Conservation (phyloP, 805 yeast species). For the Saccharomyces jurei region DNA sequence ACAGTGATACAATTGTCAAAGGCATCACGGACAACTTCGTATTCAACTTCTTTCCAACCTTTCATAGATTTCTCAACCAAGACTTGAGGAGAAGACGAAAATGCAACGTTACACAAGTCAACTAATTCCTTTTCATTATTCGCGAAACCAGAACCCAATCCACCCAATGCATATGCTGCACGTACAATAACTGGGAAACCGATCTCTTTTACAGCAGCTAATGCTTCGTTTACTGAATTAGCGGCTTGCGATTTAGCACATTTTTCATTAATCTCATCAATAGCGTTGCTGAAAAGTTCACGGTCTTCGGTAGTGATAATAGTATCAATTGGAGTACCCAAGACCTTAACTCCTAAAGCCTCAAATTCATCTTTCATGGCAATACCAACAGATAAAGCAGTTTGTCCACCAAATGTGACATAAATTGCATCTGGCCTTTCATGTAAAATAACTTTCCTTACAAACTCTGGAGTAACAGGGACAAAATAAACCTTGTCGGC, state of each 20-base stretch:
- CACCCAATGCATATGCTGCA: conserved; percentile 96
- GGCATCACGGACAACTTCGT: conserved; percentile 97
- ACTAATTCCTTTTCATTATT: conserved; percentile 75
- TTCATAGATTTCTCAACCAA: conserved; percentile 93
- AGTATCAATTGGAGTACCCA: conserved; percentile 95
- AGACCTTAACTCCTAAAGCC: conserved; percentile 76
- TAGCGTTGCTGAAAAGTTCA: conserved; percentile 87
- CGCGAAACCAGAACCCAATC: conserved; percentile 97
- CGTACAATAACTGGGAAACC: conserved; percentile 95
- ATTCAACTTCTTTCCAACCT: conserved; percentile 99
- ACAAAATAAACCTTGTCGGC: conserved; percentile 97
- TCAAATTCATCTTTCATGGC: conserved; percentile 92
- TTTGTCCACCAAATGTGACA: conserved; percentile 97
- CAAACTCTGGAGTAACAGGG: conserved; percentile 96
- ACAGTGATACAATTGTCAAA: conserved; percentile 97
- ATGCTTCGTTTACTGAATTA: conserved; percentile 68
- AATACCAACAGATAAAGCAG: conserved; percentile 94
- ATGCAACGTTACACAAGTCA: conserved; percentile 80
- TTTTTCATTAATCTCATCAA: conserved; percentile 92
- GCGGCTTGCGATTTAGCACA: conserved; percentile 93
- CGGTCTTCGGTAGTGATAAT: conserved; percentile 97
- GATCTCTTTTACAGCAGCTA: conserved; percentile 73
- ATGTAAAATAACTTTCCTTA: conserved; percentile 86
- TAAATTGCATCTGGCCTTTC: conserved; percentile 97
- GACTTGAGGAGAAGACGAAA: conserved; percentile 94